Evolutionary conservation across 2,329 filamentous ascomycete species (phyloP).

Genomic region (Neonectria faginata): DNA sequence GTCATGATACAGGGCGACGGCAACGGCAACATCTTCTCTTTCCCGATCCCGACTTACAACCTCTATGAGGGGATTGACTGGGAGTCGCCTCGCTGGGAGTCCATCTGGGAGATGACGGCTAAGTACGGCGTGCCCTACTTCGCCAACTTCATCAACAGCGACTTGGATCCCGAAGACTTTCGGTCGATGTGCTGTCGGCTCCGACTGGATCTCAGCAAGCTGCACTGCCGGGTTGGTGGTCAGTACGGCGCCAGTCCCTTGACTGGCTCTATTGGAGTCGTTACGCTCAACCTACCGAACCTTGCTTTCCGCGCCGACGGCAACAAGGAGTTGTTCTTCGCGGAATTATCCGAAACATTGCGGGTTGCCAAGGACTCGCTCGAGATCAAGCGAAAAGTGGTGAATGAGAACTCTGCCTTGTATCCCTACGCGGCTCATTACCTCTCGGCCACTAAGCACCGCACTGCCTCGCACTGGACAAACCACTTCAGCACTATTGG

Average conservation of each 20-base stretch:
- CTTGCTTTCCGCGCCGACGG: constrained; percentile 36
- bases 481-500: constrained; percentile 45
- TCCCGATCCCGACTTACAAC: constrained; percentile 42
- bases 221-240: constrained; percentile 39
- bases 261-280: constrained; percentile 39
- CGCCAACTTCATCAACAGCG: constrained; percentile 43
- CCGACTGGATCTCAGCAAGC: constrained; percentile 40
- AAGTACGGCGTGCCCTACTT: constrained; percentile 44
- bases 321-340: constrained; percentile 25
- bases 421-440: constrained; percentile 43
- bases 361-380: constrained; percentile 39
- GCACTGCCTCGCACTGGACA: constrained; percentile 41
- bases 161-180: constrained; percentile 42
- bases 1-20: constrained; percentile 44
- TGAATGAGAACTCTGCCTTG: constrained; percentile 29
- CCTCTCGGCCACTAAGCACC: constrained; percentile 34
- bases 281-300: constrained; percentile 40
- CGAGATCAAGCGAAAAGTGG: constrained; percentile 39
- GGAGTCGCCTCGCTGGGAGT: constrained; percentile 41
- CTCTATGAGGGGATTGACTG: constrained; percentile 40
- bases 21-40: constrained; percentile 43
- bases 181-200: constrained; percentile 42
- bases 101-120: constrained; percentile 43
- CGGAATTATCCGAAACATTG: constrained; percentile 20
- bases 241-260: constrained; percentile 41